Conservation (phyloP, 2,329 filamentous ascomycete species). For the Xylaria multiplex region DNA sequence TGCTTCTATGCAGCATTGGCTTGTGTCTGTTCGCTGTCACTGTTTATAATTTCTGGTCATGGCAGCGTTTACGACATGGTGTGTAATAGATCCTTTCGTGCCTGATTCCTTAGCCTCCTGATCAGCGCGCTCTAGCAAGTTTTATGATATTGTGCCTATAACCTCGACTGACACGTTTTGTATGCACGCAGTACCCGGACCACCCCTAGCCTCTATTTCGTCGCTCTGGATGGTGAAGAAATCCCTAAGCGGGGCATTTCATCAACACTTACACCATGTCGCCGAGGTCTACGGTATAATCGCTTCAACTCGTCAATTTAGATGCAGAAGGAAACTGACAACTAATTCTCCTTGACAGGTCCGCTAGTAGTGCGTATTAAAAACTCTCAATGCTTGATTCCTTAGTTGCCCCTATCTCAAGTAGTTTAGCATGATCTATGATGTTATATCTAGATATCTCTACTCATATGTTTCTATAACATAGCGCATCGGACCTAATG, state of each 20-base stretch:
- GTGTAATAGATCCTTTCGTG: no score
- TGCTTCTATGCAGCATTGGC: conserved; percentile 27
- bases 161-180: no score
- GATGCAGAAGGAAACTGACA: conserved; percentile 12
- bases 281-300: conserved; percentile 38
- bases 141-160: no score
- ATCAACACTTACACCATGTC: conserved; percentile 41
- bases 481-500: conserved; percentile 43
- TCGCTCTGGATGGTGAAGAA: conserved; percentile 45
- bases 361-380: conserved; percentile 31
- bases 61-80: conserved; percentile 45
- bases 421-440: no score
- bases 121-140: no score
- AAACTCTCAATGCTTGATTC: no score
- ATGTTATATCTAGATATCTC: no score
- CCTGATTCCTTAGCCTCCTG: no score
- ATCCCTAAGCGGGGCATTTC: conserved; percentile 41
- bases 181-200: conserved; percentile 42
- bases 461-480: no score
- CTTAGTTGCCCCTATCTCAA: no score
- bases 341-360: conserved; percentile 30
- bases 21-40: conserved; percentile 25
- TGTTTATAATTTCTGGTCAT: conserved; percentile 38
- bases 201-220: conserved; percentile 43
- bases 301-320: not conserved